Evolutionary conservation across 192 early-diverging fungal genomes (phyloP), one percentile per base, ranked within the genome.

Genomic region (Gamsiella multidivaricata): DNA sequence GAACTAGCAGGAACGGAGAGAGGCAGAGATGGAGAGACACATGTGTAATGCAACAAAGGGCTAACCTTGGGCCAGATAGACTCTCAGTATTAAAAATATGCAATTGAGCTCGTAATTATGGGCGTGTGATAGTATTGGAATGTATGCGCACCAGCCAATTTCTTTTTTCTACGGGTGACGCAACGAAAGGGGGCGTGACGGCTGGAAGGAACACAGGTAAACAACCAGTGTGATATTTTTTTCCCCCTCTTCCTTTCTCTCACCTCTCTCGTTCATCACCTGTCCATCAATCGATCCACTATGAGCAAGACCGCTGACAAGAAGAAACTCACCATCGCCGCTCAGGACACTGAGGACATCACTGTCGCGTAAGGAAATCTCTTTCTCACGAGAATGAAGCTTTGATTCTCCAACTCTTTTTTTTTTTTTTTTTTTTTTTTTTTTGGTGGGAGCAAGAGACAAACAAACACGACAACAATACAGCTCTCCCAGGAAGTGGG

Each of bases 271-370:
- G n/a, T 39, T 46, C 34, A n/a, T 17, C 66, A 49, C 59, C 43
- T 33, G 25, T 33, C 36, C 63, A 39, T 43, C 36, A 45, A 64
- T 73, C 67, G 55, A 69, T 69, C 53, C 73, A 78, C 14, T 61
- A 78, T 78, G 74, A 78, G 74, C 74, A 78, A 78, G 74, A 68
- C 74, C 61, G 66, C 74, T 39, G 65, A 67, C 74, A 78, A 78
- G 74, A 73, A 73, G 70, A 78, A 78, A 66, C 65, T 78, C 39
- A 78, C 74, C 65, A 61, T 78, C 47, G 66, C 74, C 34, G 65
- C 65, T 54, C 74, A 78, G 74, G 74, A 78, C 59, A 68, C 74
- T 59, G 74, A 78, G 74, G 74, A 78, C 60, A 63, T 78, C 66
- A 78, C 74, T 47, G 66, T 78, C 66, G 74, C 74, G 74, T 78